Evolutionary conservation across 164 flowering plant genomes (phyloP).

Genomic region (Euptelea pleiosperma): DNA sequence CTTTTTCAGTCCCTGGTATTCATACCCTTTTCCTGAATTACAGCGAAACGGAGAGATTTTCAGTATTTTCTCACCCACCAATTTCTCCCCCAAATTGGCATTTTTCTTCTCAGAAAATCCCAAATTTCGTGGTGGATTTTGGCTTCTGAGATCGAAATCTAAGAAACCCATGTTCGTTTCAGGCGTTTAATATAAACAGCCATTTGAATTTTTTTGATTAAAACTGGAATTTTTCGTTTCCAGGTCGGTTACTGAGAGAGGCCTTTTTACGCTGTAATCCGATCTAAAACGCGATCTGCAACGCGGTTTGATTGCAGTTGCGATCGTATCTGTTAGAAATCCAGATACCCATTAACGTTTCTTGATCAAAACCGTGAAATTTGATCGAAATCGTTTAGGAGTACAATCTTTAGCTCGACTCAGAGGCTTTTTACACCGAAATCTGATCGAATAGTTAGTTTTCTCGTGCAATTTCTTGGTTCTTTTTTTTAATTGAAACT

Average conservation of each 20-base stretch:
- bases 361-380: not conserved
- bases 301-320: not conserved
- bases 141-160: not conserved
- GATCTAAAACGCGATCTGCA: not conserved
- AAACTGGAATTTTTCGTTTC: not conserved
- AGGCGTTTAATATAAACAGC: not conserved
- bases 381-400: not conserved
- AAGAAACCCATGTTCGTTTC: not conserved
- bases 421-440: not conserved
- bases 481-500: too few relatives aligned
- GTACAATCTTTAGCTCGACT: too few relatives aligned
- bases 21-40: not conserved
- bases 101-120: not conserved
- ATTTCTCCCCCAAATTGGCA: not conserved
- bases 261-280: too few relatives aligned
- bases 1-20: not conserved
- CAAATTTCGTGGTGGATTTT: not conserved
- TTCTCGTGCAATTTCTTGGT: not conserved
- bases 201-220: not conserved
- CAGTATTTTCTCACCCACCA: not conserved
- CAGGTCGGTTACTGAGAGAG: too few relatives aligned
- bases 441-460: not conserved
- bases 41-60: slow-evolving; percentile 2
- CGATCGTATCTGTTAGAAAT: too few relatives aligned
- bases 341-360: not conserved